A percentile compares a stretch with the other conserved stretches of the same genome.
Conservation (phyloP, 1,284 basidiomycete genomes). For the Sanghuangporus baumii region DNA sequence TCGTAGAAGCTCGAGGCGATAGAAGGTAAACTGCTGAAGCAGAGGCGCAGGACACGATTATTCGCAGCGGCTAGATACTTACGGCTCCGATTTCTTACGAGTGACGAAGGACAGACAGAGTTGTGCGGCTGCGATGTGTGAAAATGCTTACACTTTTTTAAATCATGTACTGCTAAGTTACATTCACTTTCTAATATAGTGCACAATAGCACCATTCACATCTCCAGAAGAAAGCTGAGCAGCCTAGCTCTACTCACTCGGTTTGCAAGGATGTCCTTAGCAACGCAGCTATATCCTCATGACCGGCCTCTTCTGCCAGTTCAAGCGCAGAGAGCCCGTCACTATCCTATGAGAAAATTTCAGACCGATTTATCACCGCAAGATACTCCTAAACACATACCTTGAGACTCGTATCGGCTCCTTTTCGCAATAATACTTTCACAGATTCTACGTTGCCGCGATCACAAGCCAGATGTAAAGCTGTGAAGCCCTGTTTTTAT, state of each 20-base stretch:
- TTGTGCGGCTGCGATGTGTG: too few relatives aligned
- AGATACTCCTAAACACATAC: conserved; percentile 31
- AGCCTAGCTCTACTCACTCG: background rate
- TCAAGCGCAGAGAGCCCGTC: conserved; percentile 65
- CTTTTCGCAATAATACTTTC: conserved; percentile 53
- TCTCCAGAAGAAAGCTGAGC: background rate
- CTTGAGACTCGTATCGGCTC: conserved; percentile 61
- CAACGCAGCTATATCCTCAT: conserved; percentile 50
- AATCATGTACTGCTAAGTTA: too few relatives aligned
- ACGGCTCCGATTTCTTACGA: too few relatives aligned
- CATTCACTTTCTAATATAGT: too few relatives aligned
- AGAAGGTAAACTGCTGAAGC: too few relatives aligned
- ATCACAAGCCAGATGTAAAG: conserved; percentile 82
- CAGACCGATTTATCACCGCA: background rate
- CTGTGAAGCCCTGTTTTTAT: conserved; percentile 67
- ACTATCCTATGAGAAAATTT: conserved; percentile 46
- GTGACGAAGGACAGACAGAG: too few relatives aligned
- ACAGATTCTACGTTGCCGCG: conserved; percentile 62
- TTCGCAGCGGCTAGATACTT: too few relatives aligned
- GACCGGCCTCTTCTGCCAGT: conserved; percentile 62
- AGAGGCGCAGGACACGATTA: too few relatives aligned
- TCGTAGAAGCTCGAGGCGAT: background rate
- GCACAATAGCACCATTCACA: too few relatives aligned
- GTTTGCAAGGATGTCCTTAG: conserved; percentile 28
- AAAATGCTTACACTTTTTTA: too few relatives aligned